A percentile compares a stretch with the other conserved stretches of the same genome.
Evolutionary conservation across 371 early-diverging fungal species (phyloP).

Genomic region (Globomyces sp.): DNA sequence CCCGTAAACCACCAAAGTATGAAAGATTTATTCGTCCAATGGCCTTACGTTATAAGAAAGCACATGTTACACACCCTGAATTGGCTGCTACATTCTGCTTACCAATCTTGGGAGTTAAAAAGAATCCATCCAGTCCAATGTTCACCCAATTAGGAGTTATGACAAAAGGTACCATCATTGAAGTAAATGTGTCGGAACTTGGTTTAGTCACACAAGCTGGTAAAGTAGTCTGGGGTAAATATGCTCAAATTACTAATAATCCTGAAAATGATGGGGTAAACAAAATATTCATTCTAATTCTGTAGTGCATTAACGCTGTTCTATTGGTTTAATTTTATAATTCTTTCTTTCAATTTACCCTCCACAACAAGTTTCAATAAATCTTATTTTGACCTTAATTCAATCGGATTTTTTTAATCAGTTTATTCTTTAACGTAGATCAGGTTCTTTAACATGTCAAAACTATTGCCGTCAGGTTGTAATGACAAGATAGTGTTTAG

Average conservation of each 20-base stretch:
- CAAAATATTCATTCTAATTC: background rate
- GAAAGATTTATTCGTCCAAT: slow-evolving; percentile 99
- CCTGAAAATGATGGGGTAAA: slow-evolving; percentile 68
- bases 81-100: slow-evolving; percentile 98
- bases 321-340: slow-evolving; percentile 70
- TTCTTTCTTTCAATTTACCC: no score
- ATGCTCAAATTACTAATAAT: slow-evolving; percentile 96
- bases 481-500: slow-evolving; percentile 49
- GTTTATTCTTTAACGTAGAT: slow-evolving; percentile 64
- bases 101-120: slow-evolving; percentile 99
- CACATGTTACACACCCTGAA: slow-evolving; percentile 99
- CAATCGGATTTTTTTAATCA: background rate
- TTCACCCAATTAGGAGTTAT: slow-evolving; percentile 99
- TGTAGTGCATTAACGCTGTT: slow-evolving; percentile 87
- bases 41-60: slow-evolving; percentile 98
- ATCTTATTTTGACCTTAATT: background rate
- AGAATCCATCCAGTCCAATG: slow-evolving; percentile 98
- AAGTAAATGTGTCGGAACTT: slow-evolving; percentile 98
- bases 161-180: slow-evolving; percentile 99
- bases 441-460: slow-evolving; percentile 92
- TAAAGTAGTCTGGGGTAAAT: slow-evolving; percentile 99
- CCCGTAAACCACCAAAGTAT: slow-evolving; percentile 99
- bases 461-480: slow-evolving; percentile 94
- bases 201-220: slow-evolving; percentile 98
- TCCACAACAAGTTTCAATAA: background rate